A percentile compares a stretch with the other conserved stretches of the same genome.
These are phyloP conservation scores for Gamsiella multidivaricata DNA, from an alignment of 192 early-diverging fungal species.

Conservation along the genomic window DNA sequence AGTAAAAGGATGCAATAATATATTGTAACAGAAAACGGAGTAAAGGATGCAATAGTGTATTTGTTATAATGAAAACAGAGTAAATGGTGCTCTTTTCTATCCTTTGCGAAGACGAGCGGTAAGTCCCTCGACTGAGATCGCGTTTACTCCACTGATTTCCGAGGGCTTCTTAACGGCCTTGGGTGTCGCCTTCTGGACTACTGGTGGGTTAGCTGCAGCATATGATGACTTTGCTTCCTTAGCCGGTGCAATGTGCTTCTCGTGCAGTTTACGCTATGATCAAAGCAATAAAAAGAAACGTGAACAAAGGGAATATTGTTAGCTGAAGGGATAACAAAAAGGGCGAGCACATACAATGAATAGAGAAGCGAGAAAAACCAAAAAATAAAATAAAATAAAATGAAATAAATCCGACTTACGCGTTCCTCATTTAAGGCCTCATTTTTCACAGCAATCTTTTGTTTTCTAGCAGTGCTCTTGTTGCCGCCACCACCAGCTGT, in stretches of 20 bases:
- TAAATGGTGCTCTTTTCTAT: conserved; percentile 9
- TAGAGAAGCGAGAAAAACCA: too few species aligned
- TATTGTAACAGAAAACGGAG: too few species aligned
- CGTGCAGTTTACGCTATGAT: conserved; percentile 60
- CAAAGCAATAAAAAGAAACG: background rate
- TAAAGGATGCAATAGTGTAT: too few species aligned
- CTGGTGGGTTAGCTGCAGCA: conserved; percentile 48
- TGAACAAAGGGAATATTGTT: too few species aligned
- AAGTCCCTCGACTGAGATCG: conserved; percentile 36
- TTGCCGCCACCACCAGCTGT: conserved; percentile 81
- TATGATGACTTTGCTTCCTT: conserved; percentile 56
- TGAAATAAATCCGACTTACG: conserved; percentile 37
- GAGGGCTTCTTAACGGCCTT: conserved; percentile 43
- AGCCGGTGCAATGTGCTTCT: conserved; percentile 58
- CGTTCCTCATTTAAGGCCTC: conserved; percentile 64
- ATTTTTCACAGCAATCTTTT: conserved; percentile 63
- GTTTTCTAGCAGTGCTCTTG: conserved; percentile 58
- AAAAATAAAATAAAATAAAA: background rate
- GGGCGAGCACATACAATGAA: background rate
- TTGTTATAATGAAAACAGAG: background rate
- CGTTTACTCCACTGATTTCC: conserved; percentile 44
- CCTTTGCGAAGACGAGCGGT: conserved; percentile 40
- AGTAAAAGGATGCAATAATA: too few species aligned
- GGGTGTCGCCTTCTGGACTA: conserved; percentile 46
- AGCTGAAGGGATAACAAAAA: background rate